Base-by-base conservation (phyloP, 345 rosid genomes). In the Sonneratia alba region DNA sequence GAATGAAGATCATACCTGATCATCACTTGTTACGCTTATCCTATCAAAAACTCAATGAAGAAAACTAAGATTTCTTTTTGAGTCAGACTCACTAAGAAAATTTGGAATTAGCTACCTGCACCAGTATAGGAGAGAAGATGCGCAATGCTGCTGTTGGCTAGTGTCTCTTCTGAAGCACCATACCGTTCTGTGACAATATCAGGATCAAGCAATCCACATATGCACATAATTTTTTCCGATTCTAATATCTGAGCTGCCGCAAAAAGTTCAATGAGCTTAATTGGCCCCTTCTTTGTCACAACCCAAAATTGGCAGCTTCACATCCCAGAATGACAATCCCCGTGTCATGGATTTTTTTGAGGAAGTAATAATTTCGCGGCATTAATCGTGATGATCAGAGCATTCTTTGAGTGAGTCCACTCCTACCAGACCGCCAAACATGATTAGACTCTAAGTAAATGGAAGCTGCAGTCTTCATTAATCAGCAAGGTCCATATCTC, bases 321-420 rank as follows among this genome's bases (percentile, higher is more conserved):
- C 93, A 77, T 91, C 98, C 43, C 95, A 76, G n/a, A n/a, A 72
- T 95, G 97, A 95, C 97, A 74, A 95, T 95, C 72, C 99, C 99
- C 0, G 93, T 95, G 71, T 78, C 90, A 47, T 95, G 99, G 77
- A 95, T 91, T 75, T 91, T 95, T 75, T 81, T 86, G 3, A 95
- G 93, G 93, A 94, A 55, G 95, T 85, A 67, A 94, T 84, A 67
- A 95, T 86, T 81, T 94, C 97, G 51, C 97, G 92, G 92, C 92
- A 91, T 76, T 76, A 79, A 94, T 84, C 81, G 91, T 91, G 71
- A 95, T 87, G 80, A 95, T 87, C 76, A 95, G 68, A 6, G 96
- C 97, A 75, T 85, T 85, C 63, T 79, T 86, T 82, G 36, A 83
- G 77, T 16, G 99, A 85, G 68, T 90, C 96, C 18, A 75, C 82